Evolutionary conservation across 768 basidiomycete genomes (phyloP).

Genomic region (Tulasnella sp.): DNA sequence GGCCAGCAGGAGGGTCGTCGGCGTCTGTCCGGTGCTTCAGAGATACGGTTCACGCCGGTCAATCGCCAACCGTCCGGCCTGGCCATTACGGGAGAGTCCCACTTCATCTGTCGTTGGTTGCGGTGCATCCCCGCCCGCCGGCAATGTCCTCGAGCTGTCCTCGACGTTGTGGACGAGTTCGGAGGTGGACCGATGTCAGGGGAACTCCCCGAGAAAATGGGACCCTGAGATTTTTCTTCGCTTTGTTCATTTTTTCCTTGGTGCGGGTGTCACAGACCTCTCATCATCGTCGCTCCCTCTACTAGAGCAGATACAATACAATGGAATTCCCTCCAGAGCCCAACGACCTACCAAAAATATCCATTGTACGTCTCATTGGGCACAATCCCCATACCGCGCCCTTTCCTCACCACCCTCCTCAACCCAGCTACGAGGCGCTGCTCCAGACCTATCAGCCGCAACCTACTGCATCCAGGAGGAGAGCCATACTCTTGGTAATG

Average conservation of each 20-base stretch:
- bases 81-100: neutral
- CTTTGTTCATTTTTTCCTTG: constrained; percentile 1
- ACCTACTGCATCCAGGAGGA: constrained; percentile 93
- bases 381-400: neutral
- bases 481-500: constrained; percentile 93
- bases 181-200: neutral
- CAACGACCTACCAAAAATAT: constrained; percentile 30
- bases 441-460: constrained; percentile 76
- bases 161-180: neutral
- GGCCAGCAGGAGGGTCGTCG: too few relatives aligned
- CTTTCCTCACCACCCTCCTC: neutral
- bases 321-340: constrained; percentile 28
- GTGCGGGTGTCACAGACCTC: neutral
- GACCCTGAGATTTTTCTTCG: neutral
- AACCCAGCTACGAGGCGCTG: constrained; percentile 73
- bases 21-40: neutral
- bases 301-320: constrained; percentile 1
- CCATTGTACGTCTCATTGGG: constrained; percentile 20
- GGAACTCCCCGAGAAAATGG: neutral
- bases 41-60: neutral
- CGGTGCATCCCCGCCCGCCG: neutral
- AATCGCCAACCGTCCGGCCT: neutral
- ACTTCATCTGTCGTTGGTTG: neutral
- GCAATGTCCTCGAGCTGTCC: neutral
- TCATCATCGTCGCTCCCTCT: neutral